phyloP scores from a whole-genome alignment of 257 asterid species.

The Solanum acaule region DNA sequence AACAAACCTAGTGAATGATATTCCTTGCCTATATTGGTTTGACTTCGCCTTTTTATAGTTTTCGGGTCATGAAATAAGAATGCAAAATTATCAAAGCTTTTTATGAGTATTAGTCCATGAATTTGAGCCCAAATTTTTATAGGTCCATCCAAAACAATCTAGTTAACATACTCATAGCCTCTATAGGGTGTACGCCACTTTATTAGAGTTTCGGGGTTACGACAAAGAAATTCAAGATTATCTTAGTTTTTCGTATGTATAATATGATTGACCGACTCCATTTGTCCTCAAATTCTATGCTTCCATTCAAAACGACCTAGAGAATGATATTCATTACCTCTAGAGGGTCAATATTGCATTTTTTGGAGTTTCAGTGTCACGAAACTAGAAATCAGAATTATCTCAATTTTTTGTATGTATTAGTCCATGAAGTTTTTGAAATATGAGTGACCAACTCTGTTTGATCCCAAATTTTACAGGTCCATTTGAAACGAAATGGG shows the following conservation, averaged over 20 bases:
- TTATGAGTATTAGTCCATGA: background rate
- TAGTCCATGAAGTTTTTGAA: background rate
- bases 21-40: background rate
- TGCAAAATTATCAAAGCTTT: background rate
- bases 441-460: background rate
- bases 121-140: background rate
- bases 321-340: background rate
- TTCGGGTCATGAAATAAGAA: accelerated
- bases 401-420: background rate
- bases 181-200: background rate
- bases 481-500: background rate
- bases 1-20: too few relatives aligned
- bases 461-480: background rate
- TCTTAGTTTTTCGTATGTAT: background rate
- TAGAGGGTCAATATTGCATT: background rate
- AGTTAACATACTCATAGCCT: background rate
- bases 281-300: background rate
- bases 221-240: background rate
- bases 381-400: background rate
- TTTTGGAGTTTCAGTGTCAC: background rate
- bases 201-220: background rate
- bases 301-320: background rate
- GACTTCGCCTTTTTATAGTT: too few relatives aligned
- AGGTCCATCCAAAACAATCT: background rate
- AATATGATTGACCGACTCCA: background rate